Conservation (phyloP, 1,284 basidiomycete genomes). For the Moesziomyces sp. region DNA sequence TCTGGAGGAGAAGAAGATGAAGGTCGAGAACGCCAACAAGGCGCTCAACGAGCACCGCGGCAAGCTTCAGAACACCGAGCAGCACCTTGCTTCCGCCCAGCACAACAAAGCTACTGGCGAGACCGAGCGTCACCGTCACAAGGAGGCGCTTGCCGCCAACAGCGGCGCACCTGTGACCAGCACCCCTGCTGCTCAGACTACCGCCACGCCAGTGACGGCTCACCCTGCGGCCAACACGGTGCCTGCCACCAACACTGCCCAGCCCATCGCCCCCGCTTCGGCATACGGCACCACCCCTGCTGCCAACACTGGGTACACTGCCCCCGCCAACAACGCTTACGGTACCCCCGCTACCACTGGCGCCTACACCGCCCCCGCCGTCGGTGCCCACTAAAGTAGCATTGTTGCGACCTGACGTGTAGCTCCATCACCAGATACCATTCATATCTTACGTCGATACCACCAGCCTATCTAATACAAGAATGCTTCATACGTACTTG, state of each 20-base stretch:
- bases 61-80: constrained; percentile 23
- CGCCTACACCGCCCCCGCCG: constrained; percentile 15
- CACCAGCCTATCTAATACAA: background rate
- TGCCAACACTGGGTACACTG: background rate
- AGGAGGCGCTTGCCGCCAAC: constrained; percentile 16
- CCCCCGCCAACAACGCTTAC: constrained; percentile 8
- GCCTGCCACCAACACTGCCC: background rate
- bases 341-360: constrained; percentile 4
- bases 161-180: background rate
- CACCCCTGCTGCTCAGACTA: background rate
- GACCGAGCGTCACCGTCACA: constrained; percentile 26
- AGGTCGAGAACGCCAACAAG: constrained; percentile 29
- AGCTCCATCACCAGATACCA: background rate
- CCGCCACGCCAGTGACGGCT: background rate
- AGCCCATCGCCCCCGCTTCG: background rate
- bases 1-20: constrained; percentile 47
- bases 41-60: constrained; percentile 21
- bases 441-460: background rate
- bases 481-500: no score
- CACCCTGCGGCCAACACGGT: background rate
- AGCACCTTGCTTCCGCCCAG: constrained; percentile 30
- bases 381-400: constrained; percentile 22
- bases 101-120: constrained; percentile 28
- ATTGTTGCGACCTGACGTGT: background rate
- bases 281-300: constrained; percentile 7